Base-by-base conservation (phyloP, 306 rosid species). In the Sindora glabra region DNA sequence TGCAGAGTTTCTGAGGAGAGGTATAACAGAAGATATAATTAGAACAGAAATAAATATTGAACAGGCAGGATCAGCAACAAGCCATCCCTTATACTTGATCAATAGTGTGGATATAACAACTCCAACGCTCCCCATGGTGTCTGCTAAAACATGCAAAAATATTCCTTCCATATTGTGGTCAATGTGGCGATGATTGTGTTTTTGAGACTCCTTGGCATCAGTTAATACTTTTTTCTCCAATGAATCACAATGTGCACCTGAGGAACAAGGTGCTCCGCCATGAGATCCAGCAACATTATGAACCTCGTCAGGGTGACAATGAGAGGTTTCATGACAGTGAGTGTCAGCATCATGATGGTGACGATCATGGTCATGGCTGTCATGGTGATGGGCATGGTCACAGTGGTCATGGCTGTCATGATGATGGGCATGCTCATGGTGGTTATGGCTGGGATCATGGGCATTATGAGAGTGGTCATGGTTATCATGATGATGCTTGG, bases 131-230 rank as follows among this genome's bases (percentile, higher is more conserved):
- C 98, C 98, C 79, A 92, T 4, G 3, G 98, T 92, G 74, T 92
- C 98, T 18, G 98, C 98, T 74, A 92, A 76, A 66, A 92, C 96
- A 48, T 92, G 98, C 74, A 92, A 69, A 70, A 88, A 92, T 69
- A 92, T 88, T 54, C 98, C 98, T 86, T 92, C 96, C 98, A 92
- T 92, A 62, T 92, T 92, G 88, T 88, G 98, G 79, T 92, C 98
- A 12, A 92, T 80, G 69, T 92, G 98, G 64, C 15, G 90, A 61
- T 85, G 96, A 15, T 50, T 74, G 38, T 79, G 89, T 66, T 72
- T 72, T 48, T 60, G 39, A 21, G 74, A 40, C 38, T 59, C 69
- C 33, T 67, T 74, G 9, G 64, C 58, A 12, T 55, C 62, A 52
- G 42, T 7, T 10, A 39, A 22, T n/a, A 30, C 18, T 16, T n/a